phyloP scores from a whole-genome alignment of 2,329 filamentous ascomycete species.

The Phaeosphaeria sp. region DNA sequence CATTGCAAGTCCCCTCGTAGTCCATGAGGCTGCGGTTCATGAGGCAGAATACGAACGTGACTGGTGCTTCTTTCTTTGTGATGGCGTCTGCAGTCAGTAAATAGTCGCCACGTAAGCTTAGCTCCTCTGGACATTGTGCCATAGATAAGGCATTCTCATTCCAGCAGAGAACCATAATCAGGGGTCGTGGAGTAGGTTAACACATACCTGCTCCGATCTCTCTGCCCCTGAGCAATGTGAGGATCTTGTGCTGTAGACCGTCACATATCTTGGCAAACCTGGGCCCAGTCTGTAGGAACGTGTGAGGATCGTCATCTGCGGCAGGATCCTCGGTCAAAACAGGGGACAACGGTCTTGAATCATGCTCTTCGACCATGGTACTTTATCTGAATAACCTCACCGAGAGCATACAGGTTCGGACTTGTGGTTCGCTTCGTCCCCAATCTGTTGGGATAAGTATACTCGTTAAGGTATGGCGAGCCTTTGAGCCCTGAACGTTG shows the following conservation, averaged over 20 bases:
- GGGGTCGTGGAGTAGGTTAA: neutral
- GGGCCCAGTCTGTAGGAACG: too few relatives aligned
- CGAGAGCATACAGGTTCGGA: neutral
- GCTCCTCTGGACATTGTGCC: neutral
- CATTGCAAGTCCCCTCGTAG: neutral
- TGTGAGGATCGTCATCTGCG: neutral
- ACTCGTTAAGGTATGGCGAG: neutral
- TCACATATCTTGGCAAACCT: neutral
- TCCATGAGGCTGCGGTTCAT: neutral
- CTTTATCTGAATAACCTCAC: neutral
- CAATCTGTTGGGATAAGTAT: neutral
- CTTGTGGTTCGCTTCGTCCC: neutral
- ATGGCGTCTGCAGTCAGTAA: neutral
- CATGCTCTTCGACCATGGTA: neutral
- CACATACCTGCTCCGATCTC: neutral
- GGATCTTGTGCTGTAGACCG: neutral
- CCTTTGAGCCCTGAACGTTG: neutral
- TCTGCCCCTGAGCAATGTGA: neutral
- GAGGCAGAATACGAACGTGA: neutral
- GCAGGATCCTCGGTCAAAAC: conserved; percentile 4
- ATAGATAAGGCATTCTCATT: neutral
- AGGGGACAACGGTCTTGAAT: neutral
- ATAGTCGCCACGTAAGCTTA: neutral
- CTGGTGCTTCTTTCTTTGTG: neutral
- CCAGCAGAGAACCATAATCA: neutral